phyloP scores from a whole-genome alignment of 768 basidiomycete genomes.

The Hebeloma cylindrosporum region DNA sequence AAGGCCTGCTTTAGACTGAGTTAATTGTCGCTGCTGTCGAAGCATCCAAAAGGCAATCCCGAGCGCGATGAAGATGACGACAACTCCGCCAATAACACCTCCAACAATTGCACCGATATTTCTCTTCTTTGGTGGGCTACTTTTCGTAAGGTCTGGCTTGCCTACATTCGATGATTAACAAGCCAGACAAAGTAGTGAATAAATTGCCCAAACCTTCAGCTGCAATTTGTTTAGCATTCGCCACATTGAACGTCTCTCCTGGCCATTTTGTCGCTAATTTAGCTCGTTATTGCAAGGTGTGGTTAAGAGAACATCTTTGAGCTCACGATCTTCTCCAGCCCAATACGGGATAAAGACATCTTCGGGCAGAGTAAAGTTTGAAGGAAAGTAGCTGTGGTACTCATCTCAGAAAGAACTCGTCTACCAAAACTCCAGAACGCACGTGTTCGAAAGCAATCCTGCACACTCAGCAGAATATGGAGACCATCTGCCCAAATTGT shows the following conservation, averaged over 20 bases:
- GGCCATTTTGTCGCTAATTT: constrained; percentile 34
- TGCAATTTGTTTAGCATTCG: constrained; percentile 30
- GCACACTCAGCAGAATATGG: constrained; percentile 12
- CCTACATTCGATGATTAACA: constrained; percentile 19
- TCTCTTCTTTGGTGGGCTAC: constrained; percentile 15
- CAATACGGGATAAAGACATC: constrained; percentile 45
- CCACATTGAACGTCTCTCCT: constrained; percentile 19
- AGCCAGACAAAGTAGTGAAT: background rate
- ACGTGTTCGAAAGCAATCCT: constrained; percentile 13
- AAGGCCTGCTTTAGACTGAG: background rate
- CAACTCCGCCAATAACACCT: constrained; percentile 44
- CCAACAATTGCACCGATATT: constrained; percentile 43
- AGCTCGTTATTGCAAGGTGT: background rate
- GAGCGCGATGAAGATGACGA: constrained; percentile 30
- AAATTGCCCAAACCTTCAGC: constrained; percentile 27
- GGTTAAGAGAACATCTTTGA: background rate
- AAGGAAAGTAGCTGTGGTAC: constrained; percentile 41
- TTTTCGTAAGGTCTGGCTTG: constrained; percentile 27
- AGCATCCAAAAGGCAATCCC: constrained; percentile 29
- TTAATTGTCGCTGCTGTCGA: constrained; percentile 19
- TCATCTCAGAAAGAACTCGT: background rate
- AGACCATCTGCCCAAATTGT: constrained; percentile 14
- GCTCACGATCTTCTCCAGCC: constrained; percentile 49
- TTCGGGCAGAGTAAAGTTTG: constrained; percentile 30
- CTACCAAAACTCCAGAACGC: background rate